Evolutionary conservation across 345 rosid genomes (phyloP), one percentile per base, ranked within the genome.

Genomic region (Triadica sebifera): DNA sequence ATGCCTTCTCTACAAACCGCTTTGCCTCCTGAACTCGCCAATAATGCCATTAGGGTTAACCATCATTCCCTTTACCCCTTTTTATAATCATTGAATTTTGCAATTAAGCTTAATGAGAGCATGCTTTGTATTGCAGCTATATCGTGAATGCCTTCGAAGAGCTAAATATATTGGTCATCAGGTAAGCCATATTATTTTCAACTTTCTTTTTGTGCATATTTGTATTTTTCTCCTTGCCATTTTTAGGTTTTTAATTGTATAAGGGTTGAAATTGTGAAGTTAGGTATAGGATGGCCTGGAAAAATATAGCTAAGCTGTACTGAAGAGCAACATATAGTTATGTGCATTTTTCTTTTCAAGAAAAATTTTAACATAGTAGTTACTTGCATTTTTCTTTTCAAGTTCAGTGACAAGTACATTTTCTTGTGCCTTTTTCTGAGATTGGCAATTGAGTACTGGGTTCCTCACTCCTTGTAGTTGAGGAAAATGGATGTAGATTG

Each of bases 131-230:
- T 76, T 73, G 77, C 86, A 95, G 99, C 89, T 95, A 81, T 95
- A 95, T 62, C 92, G 96, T 19, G 99, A 93, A 78, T 95, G 98
- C 81, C 97, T 95, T 83, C 89, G 98, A 73, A 84, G 99, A 82
- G 98, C 97, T 49, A 93, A 85, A 82, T 91, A 85, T 73, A 69
- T 95, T 67, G 98, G 98, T 71, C 91, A 87, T 72, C 78, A 82
- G 89, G 99, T 91, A 80, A 72, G 64, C 6, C 10, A 19, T 70
- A 61, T 20, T 13, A 43, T 43, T 43, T 43, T 3, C 10, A 43
- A 43, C 10, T 43, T 50, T 11, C 12, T 22, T 59, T 65, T 10
- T 0, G 17, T n/a, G 53, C 9, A 13, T 67, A 49, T 20, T 9
- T 11, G 5, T 20, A 65, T 29, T 29, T 22, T 34, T 37, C 12